These are phyloP conservation scores for Colletotrichum lupini DNA, from an alignment of 2,329 filamentous ascomycete species.

Conservation along the genomic window DNA sequence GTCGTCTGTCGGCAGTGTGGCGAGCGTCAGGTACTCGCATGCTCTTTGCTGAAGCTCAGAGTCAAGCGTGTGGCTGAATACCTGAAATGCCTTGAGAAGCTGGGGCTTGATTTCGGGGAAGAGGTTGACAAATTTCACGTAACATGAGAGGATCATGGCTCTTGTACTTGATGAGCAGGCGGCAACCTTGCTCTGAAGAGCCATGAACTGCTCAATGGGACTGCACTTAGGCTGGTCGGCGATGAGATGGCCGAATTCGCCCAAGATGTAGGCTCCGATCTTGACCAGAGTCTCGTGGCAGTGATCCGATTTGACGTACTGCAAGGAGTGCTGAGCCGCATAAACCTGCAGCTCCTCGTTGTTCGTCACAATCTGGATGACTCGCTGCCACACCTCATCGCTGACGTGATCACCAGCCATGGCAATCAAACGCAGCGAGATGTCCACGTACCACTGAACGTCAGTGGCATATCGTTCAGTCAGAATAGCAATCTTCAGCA, in stretches of 20 bases:
- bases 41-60: slow-evolving; percentile 96
- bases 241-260: slow-evolving; percentile 96
- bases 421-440: slow-evolving; percentile 91
- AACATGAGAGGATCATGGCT: slow-evolving; percentile 94
- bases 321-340: slow-evolving; percentile 90
- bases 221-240: slow-evolving; percentile 92
- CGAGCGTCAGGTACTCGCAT: slow-evolving; percentile 91
- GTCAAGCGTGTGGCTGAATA: slow-evolving; percentile 94
- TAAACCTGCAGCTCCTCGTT: slow-evolving; percentile 99
- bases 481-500: slow-evolving; percentile 96
- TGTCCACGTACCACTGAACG: slow-evolving; percentile 99
- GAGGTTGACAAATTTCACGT: slow-evolving; percentile 97
- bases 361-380: slow-evolving; percentile 99
- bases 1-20: slow-evolving; percentile 88
- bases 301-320: slow-evolving; percentile 91
- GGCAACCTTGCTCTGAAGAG: slow-evolving; percentile 88
- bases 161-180: slow-evolving; percentile 89
- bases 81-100: slow-evolving; percentile 86
- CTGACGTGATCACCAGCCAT: slow-evolving; percentile 99
- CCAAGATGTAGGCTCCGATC: slow-evolving; percentile 95
- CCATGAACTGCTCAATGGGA: slow-evolving; percentile 96
- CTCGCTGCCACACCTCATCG: slow-evolving; percentile 98
- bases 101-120: slow-evolving; percentile 99
- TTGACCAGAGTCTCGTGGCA: slow-evolving; percentile 98
- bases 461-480: slow-evolving; percentile 99